A percentile compares a stretch with the other conserved stretches of the same genome.
Evolutionary conservation across 129 eudicot genomes (phyloP).

Genomic region (Erigeron canadensis): DNA sequence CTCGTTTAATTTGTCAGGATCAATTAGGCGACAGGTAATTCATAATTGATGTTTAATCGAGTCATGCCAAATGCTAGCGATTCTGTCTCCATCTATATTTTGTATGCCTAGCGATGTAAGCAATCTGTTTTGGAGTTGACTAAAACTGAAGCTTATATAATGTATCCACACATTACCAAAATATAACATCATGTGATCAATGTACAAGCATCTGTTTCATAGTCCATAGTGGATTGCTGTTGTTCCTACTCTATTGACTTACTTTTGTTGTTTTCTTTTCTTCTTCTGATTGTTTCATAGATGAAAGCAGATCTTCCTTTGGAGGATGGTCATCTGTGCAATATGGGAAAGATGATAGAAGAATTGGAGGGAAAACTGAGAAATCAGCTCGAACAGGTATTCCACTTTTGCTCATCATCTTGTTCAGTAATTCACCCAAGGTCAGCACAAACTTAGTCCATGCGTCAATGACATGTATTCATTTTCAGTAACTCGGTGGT

Average conservation of each 20-base stretch:
- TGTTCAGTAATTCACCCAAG: not conserved
- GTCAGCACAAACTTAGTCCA: not conserved
- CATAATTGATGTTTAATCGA: not conserved
- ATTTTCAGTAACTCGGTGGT: not conserved
- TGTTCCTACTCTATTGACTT: not conserved
- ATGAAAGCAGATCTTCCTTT: constrained; percentile 82
- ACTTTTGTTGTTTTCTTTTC: not conserved
- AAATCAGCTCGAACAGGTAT: constrained; percentile 94
- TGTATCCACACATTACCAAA: not conserved
- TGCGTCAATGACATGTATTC: not conserved
- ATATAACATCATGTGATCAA: not conserved
- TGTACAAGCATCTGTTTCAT: not conserved
- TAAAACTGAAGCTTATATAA: not conserved
- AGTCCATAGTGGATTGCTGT: not conserved
- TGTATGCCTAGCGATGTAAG: not conserved
- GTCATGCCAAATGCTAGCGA: not conserved
- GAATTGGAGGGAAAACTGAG: constrained; percentile 96
- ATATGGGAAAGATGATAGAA: constrained; percentile 99
- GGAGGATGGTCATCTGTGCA: constrained; percentile 91
- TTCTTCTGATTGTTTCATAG: constrained; percentile 29
- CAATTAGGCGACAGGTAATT: constrained; percentile 95
- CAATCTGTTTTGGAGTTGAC: not conserved
- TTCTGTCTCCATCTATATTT: not conserved
- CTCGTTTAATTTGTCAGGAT: constrained; percentile 86
- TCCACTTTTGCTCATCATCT: not conserved